Evolutionary conservation across 257 asterid genomes (phyloP), one percentile per base, ranked within the genome.

Genomic region (Primulina huaijiensis): DNA sequence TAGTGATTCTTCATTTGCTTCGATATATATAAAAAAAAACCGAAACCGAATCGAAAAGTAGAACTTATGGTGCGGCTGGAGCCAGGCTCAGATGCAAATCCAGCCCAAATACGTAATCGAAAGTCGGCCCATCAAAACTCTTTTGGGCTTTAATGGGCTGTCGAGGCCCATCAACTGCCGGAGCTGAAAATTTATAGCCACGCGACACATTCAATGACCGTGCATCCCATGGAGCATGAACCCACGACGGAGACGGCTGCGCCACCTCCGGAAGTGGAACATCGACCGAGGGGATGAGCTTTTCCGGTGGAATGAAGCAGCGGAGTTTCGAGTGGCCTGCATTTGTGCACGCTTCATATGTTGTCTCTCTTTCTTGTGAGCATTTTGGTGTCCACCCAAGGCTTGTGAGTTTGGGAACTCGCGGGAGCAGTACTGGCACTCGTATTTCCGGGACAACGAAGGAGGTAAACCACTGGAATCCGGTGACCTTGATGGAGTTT

Each of bases 351-450:
- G 92, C 71, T 92, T 92, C 34, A 88, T 76, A 69, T 90, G 98
- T 53, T 92, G 97, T 53, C 97, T n/a, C n/a, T n/a, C n/a, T n/a
- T n/a, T n/a, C n/a, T n/a, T n/a, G n/a, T n/a, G n/a, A n/a, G n/a
- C n/a, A 64, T 92, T 92, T 16, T 92, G 98, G 19, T 92, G 98
- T 21, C 98, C 98, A 14, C 98, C 98, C n/a, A 92, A 79, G 0
- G 98, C 98, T 65, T 92, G 98, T 2, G 98, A 92, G 80, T 92
- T 92, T 11, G 97, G 91, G 77, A 92, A 92, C 80, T 90, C 97
- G 14, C 98, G 80, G 81, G 80, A 87, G 77, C 98, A 92, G 81
- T 92, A 92, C 43, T 92, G 98, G 65, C 98, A 92, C 96, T 92
- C 98, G 79, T 88, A 92, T 29, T 84, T 90, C 79, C 98, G 88